Evolutionary conservation across 352 stramenopile species (phyloP).

Genomic region (Phytophthora podocarpi): DNA sequence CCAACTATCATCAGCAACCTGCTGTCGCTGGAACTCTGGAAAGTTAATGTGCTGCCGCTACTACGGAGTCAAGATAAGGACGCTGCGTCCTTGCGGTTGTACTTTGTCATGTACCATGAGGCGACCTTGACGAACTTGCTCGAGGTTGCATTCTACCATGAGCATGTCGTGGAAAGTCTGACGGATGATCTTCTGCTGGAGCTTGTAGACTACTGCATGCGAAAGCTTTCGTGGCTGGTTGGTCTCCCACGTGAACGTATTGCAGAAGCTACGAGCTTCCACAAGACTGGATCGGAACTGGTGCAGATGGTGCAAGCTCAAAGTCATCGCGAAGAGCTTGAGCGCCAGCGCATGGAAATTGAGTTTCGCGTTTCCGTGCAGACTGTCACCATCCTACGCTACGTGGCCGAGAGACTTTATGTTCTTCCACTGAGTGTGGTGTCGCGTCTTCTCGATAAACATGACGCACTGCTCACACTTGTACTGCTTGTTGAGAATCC

Average conservation of each 20-base stretch:
- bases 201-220: constrained; percentile 93
- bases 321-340: constrained; percentile 61
- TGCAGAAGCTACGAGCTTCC: constrained; percentile 61
- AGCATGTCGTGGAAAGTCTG: constrained; percentile 87
- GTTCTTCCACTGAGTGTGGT: constrained; percentile 88
- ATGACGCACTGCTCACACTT: constrained; percentile 94
- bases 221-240: constrained; percentile 90
- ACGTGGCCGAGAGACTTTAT: constrained; percentile 90
- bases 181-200: constrained; percentile 92
- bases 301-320: constrained; percentile 69
- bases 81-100: constrained; percentile 81
- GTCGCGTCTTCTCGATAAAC: constrained; percentile 94
- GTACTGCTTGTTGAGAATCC: constrained; percentile 95
- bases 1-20: constrained; percentile 88
- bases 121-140: constrained; percentile 89
- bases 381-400: constrained; percentile 89
- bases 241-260: constrained; percentile 64
- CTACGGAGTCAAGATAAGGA: constrained; percentile 57
- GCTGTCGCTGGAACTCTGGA: constrained; percentile 91
- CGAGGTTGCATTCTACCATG: constrained; percentile 90
- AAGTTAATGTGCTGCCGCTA: constrained; percentile 73
- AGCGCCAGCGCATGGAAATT: constrained; percentile 81
- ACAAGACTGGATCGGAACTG: constrained; percentile 72
- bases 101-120: constrained; percentile 94
- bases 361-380: constrained; percentile 88